phyloP scores from a whole-genome alignment of 371 early-diverging fungal genomes.

The Smittium culicis region DNA sequence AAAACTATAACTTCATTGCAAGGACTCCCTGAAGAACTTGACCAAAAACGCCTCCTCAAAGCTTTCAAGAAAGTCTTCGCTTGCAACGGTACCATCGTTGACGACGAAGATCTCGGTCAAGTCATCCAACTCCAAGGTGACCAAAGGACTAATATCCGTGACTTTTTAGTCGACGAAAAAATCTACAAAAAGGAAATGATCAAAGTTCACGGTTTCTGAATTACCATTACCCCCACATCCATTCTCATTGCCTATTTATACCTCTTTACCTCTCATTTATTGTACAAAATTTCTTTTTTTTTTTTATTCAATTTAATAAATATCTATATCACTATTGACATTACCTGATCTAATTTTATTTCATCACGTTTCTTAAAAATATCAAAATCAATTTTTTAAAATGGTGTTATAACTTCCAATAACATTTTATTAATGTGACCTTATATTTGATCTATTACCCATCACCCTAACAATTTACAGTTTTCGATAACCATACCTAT shows the following conservation, averaged over 20 bases:
- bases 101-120: conserved; percentile 78
- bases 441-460: too few relatives aligned
- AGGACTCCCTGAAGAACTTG: conserved; percentile 75
- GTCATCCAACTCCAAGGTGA: conserved; percentile 92
- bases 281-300: too few relatives aligned
- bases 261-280: too few relatives aligned
- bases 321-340: too few relatives aligned
- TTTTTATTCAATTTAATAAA: too few relatives aligned
- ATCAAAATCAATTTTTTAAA: too few relatives aligned
- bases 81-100: conserved; percentile 88
- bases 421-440: too few relatives aligned
- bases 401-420: too few relatives aligned
- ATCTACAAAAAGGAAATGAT: conserved; percentile 74
- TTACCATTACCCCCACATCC: background rate
- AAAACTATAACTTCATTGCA: conserved; percentile 92
- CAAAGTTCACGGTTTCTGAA: conserved; percentile 91
- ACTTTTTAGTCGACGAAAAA: conserved; percentile 57
- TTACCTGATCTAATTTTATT: too few relatives aligned
- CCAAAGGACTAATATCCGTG: conserved; percentile 73
- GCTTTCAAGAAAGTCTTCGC: conserved; percentile 93
- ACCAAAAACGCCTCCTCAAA: conserved; percentile 80
- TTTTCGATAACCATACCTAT: too few relatives aligned
- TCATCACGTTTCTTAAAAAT: too few relatives aligned
- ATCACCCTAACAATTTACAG: too few relatives aligned
- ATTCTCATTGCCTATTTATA: background rate